These are phyloP conservation scores for Fusarium duplospermum DNA, from an alignment of 2,329 filamentous ascomycete species.

Conservation along the genomic window DNA sequence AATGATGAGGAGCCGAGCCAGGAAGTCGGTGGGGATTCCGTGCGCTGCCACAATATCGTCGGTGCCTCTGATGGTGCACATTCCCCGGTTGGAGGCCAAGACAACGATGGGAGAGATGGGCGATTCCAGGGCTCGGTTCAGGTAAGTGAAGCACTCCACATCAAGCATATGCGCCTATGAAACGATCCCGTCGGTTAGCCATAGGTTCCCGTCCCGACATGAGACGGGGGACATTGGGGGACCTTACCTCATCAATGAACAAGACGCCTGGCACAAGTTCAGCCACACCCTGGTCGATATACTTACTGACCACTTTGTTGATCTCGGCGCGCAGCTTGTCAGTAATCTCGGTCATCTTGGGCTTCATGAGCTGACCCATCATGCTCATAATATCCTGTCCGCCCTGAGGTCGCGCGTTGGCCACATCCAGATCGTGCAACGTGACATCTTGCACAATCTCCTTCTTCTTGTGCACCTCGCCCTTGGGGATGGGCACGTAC, in stretches of 20 bases:
- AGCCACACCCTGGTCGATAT: constrained; percentile 97
- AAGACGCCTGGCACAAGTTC: constrained; percentile 98
- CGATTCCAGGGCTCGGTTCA: constrained; percentile 97
- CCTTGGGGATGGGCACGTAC: constrained; percentile 98
- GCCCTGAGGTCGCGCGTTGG: constrained; percentile 93
- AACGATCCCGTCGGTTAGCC: constrained; percentile 36
- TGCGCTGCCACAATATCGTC: constrained; percentile 86
- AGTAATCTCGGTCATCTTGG: constrained; percentile 99
- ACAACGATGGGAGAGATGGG: constrained; percentile 97
- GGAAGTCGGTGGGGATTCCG: constrained; percentile 92
- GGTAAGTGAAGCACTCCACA: constrained; percentile 98
- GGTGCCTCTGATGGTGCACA: constrained; percentile 91
- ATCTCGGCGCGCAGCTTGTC: constrained; percentile 96
- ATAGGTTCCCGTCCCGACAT: constrained; percentile 32
- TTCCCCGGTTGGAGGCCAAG: constrained; percentile 94
- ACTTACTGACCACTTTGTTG: constrained; percentile 99
- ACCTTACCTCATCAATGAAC: constrained; percentile 93
- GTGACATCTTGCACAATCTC: constrained; percentile 99
- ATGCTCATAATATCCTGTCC: constrained; percentile 99
- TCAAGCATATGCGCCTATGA: constrained; percentile 97
- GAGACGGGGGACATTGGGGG: constrained; percentile 10
- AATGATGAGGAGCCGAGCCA: constrained; percentile 93
- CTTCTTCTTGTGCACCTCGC: constrained; percentile 99
- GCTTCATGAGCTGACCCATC: constrained; percentile 99
- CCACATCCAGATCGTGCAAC: constrained; percentile 94